Base-by-base conservation (phyloP, 139 green algal genomes). In the Pleodorina starrii region DNA sequence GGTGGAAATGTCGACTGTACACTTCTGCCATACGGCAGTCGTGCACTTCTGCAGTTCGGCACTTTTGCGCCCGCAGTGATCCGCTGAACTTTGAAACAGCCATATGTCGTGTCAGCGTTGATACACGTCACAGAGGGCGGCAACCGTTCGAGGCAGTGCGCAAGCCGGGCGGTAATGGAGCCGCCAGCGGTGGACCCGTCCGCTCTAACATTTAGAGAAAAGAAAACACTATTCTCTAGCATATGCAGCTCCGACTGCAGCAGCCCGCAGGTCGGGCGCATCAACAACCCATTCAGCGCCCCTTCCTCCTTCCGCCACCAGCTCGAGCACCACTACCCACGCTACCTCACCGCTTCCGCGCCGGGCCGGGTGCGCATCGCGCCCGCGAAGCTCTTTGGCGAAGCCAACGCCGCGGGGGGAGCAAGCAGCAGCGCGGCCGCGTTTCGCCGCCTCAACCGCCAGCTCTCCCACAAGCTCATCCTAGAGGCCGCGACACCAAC, bases 191-290 rank as follows among this genome's bases (percentile, higher is more conserved):
- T 82, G 10, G 74, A 82, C 27, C 74, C 74, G 23, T 82, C 74
- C 0, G 43, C 74, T 7, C n/a, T 82, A 6, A 66, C 74, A 14
- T 82, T 82, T 42, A 44, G 9, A 27, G 44, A 82, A 43, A 82
- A 82, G 46, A 82, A 82, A 43, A 82, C 74, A 23, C 29, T 82
- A 27, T 82, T 82, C 44, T 42, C 44, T 5, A 29, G 7, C n/a
- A 66, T 63, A n/a, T 46, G 44, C 27, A 43, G 27, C 44, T 25
- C 74, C 44, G 74, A 82, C 14, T 5, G 43, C 21, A 44, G 0
- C 17, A 66, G 5, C 3, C 27, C 74, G 0, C 44, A 3, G 14
- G 43, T 43, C 27, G 43, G 44, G 12, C 27, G 46, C 23, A 17
- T 35, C 32, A 27, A 54, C 38, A 51, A 42, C 32, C 10, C 72